These are phyloP conservation scores for Phlebiopsis gigantea DNA, from an alignment of 768 basidiomycete species.

Conservation along the genomic window DNA sequence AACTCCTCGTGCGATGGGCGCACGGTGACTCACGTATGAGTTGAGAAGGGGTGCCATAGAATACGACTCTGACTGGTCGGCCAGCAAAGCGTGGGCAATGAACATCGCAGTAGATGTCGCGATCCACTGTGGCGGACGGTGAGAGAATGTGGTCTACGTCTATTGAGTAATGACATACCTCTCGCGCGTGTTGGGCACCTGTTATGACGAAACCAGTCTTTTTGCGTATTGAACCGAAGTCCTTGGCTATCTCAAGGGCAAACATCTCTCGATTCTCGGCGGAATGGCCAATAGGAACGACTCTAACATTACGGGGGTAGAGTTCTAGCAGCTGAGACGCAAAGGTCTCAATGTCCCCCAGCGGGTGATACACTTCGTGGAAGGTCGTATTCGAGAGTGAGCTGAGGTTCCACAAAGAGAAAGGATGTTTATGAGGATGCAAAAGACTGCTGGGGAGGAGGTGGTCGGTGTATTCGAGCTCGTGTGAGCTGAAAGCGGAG, in stretches of 20 bases:
- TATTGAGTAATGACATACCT: conserved; percentile 37
- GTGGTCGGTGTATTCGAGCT: conserved; percentile 28
- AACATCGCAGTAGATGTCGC: conserved; percentile 71
- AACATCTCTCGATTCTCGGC: conserved; percentile 56
- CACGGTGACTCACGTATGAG: conserved; percentile 37
- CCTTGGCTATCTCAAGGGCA: conserved; percentile 43
- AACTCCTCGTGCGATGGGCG: background rate
- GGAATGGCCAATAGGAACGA: conserved; percentile 51
- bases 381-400: conserved; percentile 30
- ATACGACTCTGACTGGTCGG: conserved; percentile 39
- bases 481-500: conserved; percentile 6
- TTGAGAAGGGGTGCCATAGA: conserved; percentile 48
- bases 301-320: conserved; percentile 40
- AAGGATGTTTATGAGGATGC: conserved; percentile 9
- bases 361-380: conserved; percentile 48
- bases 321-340: conserved; percentile 38
- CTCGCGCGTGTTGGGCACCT: conserved; percentile 72
- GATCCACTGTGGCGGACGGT: conserved; percentile 49
- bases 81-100: conserved; percentile 63
- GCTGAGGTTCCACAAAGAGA: conserved; percentile 18
- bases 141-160: background rate
- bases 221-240: conserved; percentile 10
- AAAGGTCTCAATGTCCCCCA: conserved; percentile 49
- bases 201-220: conserved; percentile 54
- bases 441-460: conserved; percentile 30